A percentile compares a stretch with the other conserved stretches of the same genome.
These are phyloP conservation scores for Peniophora sp. DNA, from an alignment of 1,284 basidiomycete species.

Conservation along the genomic window DNA sequence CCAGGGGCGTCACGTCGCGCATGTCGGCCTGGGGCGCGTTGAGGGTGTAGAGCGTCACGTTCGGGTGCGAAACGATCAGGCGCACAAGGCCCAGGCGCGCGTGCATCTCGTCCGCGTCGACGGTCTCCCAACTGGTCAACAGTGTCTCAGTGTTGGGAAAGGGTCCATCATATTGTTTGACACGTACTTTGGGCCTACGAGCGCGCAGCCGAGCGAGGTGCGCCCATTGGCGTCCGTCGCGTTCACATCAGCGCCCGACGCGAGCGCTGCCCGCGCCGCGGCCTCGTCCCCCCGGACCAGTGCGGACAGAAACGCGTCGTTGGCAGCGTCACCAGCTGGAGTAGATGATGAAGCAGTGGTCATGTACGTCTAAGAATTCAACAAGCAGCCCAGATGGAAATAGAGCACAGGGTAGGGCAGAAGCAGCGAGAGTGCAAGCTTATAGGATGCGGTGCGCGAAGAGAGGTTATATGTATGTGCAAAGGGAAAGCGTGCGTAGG, in stretches of 20 bases:
- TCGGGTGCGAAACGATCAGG: conserved; percentile 41
- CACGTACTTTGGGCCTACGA: conserved; percentile 59
- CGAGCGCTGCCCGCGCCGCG: conserved; percentile 44
- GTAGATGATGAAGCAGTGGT: conserved; percentile 1
- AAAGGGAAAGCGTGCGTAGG: too few species aligned
- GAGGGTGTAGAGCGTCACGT: conserved; percentile 55
- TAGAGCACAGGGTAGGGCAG: not conserved
- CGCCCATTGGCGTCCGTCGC: conserved; percentile 49
- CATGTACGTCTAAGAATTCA: too few species aligned
- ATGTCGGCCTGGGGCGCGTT: conserved; percentile 60
- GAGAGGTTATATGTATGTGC: too few species aligned
- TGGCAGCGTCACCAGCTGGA: conserved; percentile 7
- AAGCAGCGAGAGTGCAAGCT: not conserved
- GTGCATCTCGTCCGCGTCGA: conserved; percentile 57
- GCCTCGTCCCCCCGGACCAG: conserved; percentile 48
- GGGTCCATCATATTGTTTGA: not conserved
- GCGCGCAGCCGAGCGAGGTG: conserved; percentile 54
- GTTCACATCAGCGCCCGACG: conserved; percentile 59
- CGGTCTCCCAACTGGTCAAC: conserved; percentile 47
- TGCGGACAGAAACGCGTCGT: conserved; percentile 40
- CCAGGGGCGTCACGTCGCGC: conserved; percentile 65
- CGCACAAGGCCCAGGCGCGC: conserved; percentile 48
- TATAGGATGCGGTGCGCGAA: too few species aligned
- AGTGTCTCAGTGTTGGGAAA: conserved; percentile 11
- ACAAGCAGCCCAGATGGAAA: not conserved